These are phyloP conservation scores for Clarkia xantiana DNA, from an alignment of 345 rosid genomes.

Conservation along the genomic window DNA sequence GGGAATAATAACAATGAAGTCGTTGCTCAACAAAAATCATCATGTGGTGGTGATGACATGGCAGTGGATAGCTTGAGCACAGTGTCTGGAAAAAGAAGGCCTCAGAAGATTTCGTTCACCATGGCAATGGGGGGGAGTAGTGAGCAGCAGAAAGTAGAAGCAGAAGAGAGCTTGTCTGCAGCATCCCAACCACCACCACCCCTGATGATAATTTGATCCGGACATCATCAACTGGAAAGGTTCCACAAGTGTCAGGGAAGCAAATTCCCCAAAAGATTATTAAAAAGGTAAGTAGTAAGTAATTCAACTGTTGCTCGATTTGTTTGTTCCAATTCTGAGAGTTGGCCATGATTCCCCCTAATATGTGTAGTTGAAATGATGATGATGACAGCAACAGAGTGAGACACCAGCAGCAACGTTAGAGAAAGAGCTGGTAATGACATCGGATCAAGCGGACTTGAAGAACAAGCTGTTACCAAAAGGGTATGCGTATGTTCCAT, in stretches of 20 bases:
- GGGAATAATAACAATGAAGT: too few species aligned
- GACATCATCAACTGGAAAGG: constrained; percentile 31
- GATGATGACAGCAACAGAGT: constrained; percentile 22
- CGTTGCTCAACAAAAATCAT: too few species aligned
- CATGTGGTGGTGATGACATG: constrained; percentile 35
- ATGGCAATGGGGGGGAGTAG: constrained; percentile 21
- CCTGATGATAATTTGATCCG: constrained; percentile 33
- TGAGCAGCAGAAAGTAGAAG: constrained; percentile 57
- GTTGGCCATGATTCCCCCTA: too few species aligned
- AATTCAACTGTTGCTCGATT: too few species aligned
- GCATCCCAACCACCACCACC: too few species aligned
- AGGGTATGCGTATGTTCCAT: constrained; percentile 83
- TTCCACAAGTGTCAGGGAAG: constrained; percentile 45
- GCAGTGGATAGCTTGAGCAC: constrained; percentile 55
- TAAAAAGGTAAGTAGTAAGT: too few species aligned
- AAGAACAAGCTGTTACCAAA: constrained; percentile 84
- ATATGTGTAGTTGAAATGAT: constrained; percentile 18
- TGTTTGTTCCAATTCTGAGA: too few species aligned
- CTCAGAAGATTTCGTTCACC: constrained; percentile 24
- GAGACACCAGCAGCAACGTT: constrained; percentile 61
- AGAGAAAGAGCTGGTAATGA: constrained; percentile 89
- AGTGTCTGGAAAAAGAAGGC: constrained; percentile 38
- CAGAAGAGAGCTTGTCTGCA: constrained; percentile 14
- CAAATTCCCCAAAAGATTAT: constrained; percentile 46
- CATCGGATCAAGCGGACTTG: constrained; percentile 92